Conservation (phyloP, 1,284 basidiomycete genomes). For the Malassezia vespertilionis region DNA sequence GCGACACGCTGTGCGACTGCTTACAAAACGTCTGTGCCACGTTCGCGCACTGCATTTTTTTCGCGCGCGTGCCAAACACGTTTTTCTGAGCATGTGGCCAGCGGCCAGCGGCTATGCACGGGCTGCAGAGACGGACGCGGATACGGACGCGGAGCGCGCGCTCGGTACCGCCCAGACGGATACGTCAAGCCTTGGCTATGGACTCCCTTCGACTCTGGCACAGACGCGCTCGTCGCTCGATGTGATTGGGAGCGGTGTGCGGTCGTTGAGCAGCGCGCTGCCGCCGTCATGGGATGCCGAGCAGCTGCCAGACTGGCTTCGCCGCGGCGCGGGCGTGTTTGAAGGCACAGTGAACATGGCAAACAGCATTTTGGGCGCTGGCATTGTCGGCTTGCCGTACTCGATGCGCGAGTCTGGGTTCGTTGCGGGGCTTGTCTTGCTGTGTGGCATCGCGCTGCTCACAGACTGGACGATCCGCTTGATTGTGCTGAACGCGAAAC, state of each 20-base stretch:
- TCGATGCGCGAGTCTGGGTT: constrained; percentile 86
- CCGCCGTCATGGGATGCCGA: constrained; percentile 50
- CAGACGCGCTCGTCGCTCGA: constrained; percentile 26
- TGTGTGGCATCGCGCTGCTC: constrained; percentile 67
- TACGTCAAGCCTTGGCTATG: constrained; percentile 5
- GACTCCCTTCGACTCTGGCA: constrained; percentile 16
- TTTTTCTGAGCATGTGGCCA: too few species aligned
- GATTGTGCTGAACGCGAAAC: constrained; percentile 79
- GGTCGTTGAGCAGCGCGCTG: constrained; percentile 24
- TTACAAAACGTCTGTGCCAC: too few species aligned
- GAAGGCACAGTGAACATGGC: constrained; percentile 87
- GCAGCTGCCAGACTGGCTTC: constrained; percentile 48
- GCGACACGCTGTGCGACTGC: too few species aligned
- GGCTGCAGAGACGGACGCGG: too few species aligned
- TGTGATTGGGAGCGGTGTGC: constrained; percentile 29
- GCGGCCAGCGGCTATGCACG: too few species aligned
- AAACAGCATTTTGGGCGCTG: constrained; percentile 91
- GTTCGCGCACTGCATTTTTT: too few species aligned
- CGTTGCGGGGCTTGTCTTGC: constrained; percentile 68
- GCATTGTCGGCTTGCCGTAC: constrained; percentile 63
- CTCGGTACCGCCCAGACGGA: too few species aligned
- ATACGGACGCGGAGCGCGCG: too few species aligned
- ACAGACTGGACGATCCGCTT: constrained; percentile 98
- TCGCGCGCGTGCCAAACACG: too few species aligned
- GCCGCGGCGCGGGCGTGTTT: constrained; percentile 61